These are phyloP conservation scores for Pinus taeda DNA, from an alignment of 75 land plant genomes.

Conservation along the genomic window DNA sequence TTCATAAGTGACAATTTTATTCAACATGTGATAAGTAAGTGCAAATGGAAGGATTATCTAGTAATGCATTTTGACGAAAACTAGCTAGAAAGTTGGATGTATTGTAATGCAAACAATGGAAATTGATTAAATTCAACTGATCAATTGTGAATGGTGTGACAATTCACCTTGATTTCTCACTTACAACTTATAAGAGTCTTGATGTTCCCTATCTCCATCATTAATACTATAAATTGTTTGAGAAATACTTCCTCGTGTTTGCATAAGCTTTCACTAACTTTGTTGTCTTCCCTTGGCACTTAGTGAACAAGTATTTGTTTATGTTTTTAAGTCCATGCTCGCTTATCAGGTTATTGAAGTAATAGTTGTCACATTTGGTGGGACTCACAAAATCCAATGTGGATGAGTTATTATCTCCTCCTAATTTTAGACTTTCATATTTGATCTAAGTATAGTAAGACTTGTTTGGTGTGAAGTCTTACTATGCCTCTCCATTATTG, in stretches of 20 bases:
- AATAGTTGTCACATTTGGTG: constrained; percentile 44
- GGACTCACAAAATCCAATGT: constrained; percentile 46
- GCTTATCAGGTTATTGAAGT: constrained; percentile 37
- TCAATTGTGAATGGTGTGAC: constrained; percentile 31
- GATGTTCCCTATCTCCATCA: constrained; percentile 21
- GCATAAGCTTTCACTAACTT: constrained; percentile 41
- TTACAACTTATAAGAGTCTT: constrained; percentile 37
- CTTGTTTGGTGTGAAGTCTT: constrained; percentile 37
- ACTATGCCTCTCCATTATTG: constrained; percentile 48
- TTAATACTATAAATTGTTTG: neutral
- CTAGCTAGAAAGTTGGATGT: too few relatives aligned
- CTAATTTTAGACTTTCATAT: constrained; percentile 39
- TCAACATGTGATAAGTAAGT: too few relatives aligned
- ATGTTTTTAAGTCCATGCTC: constrained; percentile 49
- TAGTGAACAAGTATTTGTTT: constrained; percentile 53
- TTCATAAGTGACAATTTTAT: too few relatives aligned
- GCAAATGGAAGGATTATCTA: too few relatives aligned
- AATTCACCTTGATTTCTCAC: constrained; percentile 72
- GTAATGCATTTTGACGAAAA: too few relatives aligned
- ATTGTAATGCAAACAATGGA: too few relatives aligned
- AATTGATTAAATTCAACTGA: too few relatives aligned
- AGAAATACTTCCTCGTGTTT: constrained; percentile 19
- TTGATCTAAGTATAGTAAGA: constrained; percentile 24
- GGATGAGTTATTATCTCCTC: constrained; percentile 45
- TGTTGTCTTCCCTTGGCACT: constrained; percentile 14